Base-by-base conservation (phyloP, 139 green algal species). In the Pleodorina starrii region DNA sequence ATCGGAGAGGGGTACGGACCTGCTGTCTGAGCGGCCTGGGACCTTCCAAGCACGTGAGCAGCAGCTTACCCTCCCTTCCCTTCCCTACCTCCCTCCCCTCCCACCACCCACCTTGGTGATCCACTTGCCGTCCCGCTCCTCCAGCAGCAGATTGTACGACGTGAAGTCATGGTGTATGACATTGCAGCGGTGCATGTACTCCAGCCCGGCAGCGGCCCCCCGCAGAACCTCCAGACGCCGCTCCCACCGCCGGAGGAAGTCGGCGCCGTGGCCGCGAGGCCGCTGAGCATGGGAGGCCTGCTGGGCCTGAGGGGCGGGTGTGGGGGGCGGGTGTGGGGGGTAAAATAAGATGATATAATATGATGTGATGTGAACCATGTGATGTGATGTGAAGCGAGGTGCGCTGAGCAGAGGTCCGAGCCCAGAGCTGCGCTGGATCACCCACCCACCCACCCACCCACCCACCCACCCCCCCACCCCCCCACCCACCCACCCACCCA, bases 81-180 rank as follows among this genome's bases (percentile, higher is more conserved):
- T 36, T 32, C 72, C 72, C 1, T 50, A 48, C 69, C 69, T 19
- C 35, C 69, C 36, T 21, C 69, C 16, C 35, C 19, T 23, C 35
- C 69, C 29, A 5, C 54, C 54, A 2, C 50, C 6, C 32, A 89
- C 90, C 93, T 95, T 95, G 63, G 89, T 91, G 36, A 91, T 85
- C 84, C 87, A 94, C 44, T 46, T 66, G 12, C 75, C 83, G 43
- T 43, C 38, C 32, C 88, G 87, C 60, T 88, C 77, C 66, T 93
- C 90, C 29, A 96, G 90, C 87, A 97, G 88, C 68, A 97, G 44
- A 88, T 97, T 97, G 91, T 93, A 92, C 46, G 77, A 92, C 35
- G 93, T 97, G 68, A 97, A 91, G 93, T 97, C 94, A 10, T 93
- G 84, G 89, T 96, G 92, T 14, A 94, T 60, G 32, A 84, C 71